Conservation (phyloP, 116 monocot genomes). For the Phalaenopsis hybrid region DNA sequence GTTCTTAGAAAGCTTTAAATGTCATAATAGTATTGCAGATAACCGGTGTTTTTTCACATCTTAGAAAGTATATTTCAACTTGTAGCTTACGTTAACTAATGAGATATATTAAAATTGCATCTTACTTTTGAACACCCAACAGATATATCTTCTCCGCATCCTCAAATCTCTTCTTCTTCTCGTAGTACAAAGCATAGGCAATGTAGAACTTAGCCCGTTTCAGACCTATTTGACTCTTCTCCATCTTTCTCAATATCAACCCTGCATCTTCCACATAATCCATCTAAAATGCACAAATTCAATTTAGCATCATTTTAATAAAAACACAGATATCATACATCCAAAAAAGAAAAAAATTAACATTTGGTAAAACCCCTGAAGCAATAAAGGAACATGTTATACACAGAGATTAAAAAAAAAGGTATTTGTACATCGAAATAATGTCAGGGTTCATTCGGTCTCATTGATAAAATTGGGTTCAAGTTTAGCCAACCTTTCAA, state of each 20-base stretch:
- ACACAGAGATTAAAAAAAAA: no score
- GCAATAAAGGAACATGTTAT: no score
- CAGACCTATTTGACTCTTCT: conserved; percentile 61
- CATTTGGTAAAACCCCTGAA: no score
- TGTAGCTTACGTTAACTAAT: neutral
- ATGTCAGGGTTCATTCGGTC: no score
- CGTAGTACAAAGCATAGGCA: conserved; percentile 79
- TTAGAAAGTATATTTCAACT: neutral
- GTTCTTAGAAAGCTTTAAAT: neutral
- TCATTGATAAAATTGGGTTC: no score
- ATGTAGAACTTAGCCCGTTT: conserved; percentile 65
- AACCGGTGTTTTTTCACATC: neutral
- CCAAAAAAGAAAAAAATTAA: no score
- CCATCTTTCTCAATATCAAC: conserved; percentile 72
- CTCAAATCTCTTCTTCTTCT: conserved; percentile 68
- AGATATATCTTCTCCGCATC: conserved; percentile 76
- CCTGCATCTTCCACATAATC: conserved; percentile 84
- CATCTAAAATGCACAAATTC: conserved; percentile 43
- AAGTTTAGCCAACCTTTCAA: no score
- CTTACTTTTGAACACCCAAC: conserved; percentile 75
- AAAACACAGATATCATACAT: neutral
- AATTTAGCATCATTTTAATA: neutral
- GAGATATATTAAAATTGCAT: neutral
- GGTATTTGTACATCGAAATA: no score
- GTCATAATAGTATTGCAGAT: neutral